Percentiles rank a stretch among this genome's conserved stretches.
phyloP scores from a whole-genome alignment of 495 filamentous ascomycete genomes.

The Penicillium bialowiezense region DNA sequence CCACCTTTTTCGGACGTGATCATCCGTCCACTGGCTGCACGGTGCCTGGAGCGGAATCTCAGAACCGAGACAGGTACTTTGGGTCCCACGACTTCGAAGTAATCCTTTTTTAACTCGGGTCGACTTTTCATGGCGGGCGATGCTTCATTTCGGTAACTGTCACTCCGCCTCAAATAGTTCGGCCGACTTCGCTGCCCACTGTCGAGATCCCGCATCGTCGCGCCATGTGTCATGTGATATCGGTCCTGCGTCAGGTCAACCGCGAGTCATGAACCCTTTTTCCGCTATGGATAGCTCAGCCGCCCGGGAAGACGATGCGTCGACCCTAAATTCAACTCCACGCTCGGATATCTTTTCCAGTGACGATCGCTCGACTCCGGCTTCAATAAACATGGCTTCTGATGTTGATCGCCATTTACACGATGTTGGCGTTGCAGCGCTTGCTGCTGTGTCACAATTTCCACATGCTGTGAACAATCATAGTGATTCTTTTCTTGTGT shows the following conservation, averaged over 20 bases:
- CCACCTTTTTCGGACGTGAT: conserved; percentile 5
- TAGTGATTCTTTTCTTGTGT: conserved; percentile 17
- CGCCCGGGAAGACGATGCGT: conserved; percentile 5
- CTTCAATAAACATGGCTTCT: conserved; percentile 8
- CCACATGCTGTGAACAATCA: conserved; percentile 19
- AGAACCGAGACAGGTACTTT: not conserved
- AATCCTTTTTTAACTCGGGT: not conserved
- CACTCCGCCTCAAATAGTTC: conserved; percentile 5
- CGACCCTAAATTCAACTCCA: conserved; percentile 5
- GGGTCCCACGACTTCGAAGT: not conserved
- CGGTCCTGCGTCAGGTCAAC: conserved; percentile 8
- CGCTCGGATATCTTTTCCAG: conserved; percentile 4
- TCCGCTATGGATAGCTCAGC: conserved; percentile 1
- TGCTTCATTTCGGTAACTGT: conserved; percentile 18
- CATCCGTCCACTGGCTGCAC: conserved; percentile 4
- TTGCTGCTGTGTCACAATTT: conserved; percentile 36
- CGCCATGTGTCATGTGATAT: conserved; percentile 27
- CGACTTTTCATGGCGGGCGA: conserved; percentile 17
- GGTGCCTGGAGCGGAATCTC: conserved; percentile 6
- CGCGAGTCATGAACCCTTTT: conserved; percentile 20
- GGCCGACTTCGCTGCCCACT: conserved; percentile 4
- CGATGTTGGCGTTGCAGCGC: conserved; percentile 30
- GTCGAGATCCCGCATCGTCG: conserved; percentile 6
- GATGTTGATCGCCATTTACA: conserved; percentile 21
- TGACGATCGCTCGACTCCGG: not conserved